Percentiles rank a stretch among this genome's conserved stretches.
Evolutionary conservation across 2,329 filamentous ascomycete species (phyloP).

Genomic region (Thermothelomyces thermophilus): DNA sequence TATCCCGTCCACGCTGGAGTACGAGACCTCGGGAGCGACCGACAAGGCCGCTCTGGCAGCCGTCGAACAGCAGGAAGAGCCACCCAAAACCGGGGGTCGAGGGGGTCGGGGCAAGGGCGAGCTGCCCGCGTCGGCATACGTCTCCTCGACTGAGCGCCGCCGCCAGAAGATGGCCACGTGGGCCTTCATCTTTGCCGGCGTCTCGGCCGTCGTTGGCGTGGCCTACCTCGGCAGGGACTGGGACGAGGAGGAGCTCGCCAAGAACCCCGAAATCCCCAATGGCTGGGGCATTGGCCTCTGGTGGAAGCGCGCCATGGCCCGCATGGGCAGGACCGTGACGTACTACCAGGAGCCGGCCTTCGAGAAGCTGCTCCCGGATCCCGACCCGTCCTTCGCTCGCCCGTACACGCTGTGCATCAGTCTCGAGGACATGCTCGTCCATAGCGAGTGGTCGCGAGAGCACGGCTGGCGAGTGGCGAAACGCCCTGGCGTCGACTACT

Average conservation of each 20-base stretch:
- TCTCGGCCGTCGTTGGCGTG: slow-evolving; percentile 50
- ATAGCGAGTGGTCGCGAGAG: slow-evolving; percentile 90
- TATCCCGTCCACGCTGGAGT: slow-evolving; percentile 83
- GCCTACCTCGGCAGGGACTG: slow-evolving; percentile 83
- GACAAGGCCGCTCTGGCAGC: slow-evolving; percentile 33
- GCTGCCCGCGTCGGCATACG: slow-evolving; percentile 72
- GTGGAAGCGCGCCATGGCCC: slow-evolving; percentile 73
- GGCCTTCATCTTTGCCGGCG: slow-evolving; percentile 57
- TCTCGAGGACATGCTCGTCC: slow-evolving; percentile 87
- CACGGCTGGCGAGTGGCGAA: slow-evolving; percentile 95
- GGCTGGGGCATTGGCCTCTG: slow-evolving; percentile 71
- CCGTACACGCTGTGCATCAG: slow-evolving; percentile 91
- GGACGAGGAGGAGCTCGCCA: slow-evolving; percentile 68
- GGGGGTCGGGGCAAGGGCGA: slow-evolving; percentile 55
- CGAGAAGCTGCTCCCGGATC: slow-evolving; percentile 80
- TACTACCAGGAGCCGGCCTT: slow-evolving; percentile 98
- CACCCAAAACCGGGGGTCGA: slow-evolving; percentile 35
- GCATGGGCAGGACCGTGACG: slow-evolving; percentile 66
- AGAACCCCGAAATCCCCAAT: slow-evolving; percentile 65
- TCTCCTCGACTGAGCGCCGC: slow-evolving; percentile 83
- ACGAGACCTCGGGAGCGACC: slow-evolving; percentile 55
- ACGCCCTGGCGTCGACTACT: slow-evolving; percentile 92
- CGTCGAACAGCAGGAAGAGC: slow-evolving; percentile 34
- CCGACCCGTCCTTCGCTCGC: slow-evolving; percentile 70
- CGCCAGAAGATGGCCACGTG: slow-evolving; percentile 70